A percentile compares a stretch with the other conserved stretches of the same genome.
phyloP scores from a whole-genome alignment of 306 rosid species.

The Malus orientalis region DNA sequence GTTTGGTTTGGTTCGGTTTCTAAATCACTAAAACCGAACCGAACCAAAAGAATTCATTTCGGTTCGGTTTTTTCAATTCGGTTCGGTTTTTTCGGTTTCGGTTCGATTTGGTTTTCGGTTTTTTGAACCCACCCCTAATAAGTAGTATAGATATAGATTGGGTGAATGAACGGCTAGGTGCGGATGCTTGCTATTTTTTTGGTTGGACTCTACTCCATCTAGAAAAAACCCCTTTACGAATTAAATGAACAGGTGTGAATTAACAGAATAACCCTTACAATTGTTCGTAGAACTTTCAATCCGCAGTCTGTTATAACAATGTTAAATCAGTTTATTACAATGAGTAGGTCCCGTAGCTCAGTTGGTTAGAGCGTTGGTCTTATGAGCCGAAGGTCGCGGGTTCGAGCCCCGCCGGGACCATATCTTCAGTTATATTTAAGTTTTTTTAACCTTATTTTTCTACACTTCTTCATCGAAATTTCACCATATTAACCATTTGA shows the following conservation, averaged over 20 bases:
- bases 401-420: constrained; percentile 54
- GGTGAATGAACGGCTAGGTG: no score
- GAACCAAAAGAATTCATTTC: no score
- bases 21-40: no score
- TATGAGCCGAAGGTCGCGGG: constrained; percentile 51
- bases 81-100: no score
- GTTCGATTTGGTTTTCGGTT: no score
- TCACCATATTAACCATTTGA: neutral
- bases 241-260: neutral
- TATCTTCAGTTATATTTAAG: rapidly evolving
- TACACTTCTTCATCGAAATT: neutral
- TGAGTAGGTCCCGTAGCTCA: constrained; percentile 36
- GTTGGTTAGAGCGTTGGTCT: constrained; percentile 59
- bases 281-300: neutral
- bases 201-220: no score
- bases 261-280: neutral
- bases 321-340: neutral
- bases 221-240: neutral
- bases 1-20: no score
- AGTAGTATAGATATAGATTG: no score
- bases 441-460: neutral
- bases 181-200: no score
- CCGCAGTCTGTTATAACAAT: rapidly evolving
- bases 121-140: no score
- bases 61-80: no score